These are phyloP conservation scores for Bonnemaisonia californica DNA, from an alignment of 31 red algal genomes.

Conservation along the genomic window DNA sequence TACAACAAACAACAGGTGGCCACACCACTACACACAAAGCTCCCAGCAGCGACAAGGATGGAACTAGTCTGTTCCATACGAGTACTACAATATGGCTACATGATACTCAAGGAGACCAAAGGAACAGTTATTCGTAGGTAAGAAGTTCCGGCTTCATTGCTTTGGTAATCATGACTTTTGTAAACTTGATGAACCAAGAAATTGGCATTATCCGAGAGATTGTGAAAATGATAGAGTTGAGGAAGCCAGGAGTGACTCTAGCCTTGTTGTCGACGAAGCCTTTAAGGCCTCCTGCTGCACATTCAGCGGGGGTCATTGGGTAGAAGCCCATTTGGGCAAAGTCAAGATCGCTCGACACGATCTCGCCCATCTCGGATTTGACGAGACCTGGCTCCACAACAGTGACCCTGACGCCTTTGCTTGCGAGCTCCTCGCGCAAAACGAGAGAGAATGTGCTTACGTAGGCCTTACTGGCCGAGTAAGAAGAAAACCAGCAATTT, in stretches of 20 bases:
- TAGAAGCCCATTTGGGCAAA: not conserved
- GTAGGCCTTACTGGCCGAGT: conserved; percentile 21
- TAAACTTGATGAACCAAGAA: not conserved
- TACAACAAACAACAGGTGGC: too few species aligned
- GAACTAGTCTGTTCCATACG: too few species aligned
- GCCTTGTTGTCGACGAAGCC: not conserved
- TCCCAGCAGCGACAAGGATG: too few species aligned
- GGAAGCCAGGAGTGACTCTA: not conserved
- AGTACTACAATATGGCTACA: too few species aligned
- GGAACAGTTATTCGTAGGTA: not conserved
- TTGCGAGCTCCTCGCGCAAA: conserved; percentile 1
- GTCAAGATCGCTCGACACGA: not conserved
- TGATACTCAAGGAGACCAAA: too few species aligned
- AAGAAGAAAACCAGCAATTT: conserved; percentile 18
- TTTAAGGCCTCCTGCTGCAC: not conserved
- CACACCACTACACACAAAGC: too few species aligned
- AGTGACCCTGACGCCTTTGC: not conserved
- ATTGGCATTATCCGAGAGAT: not conserved
- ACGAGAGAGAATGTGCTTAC: conserved; percentile 2
- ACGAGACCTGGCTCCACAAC: conserved; percentile 22
- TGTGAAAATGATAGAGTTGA: not conserved
- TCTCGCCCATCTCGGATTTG: conserved; percentile 10
- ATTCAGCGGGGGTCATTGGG: not conserved
- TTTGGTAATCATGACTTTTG: not conserved
- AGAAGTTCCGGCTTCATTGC: not conserved